Percentiles rank a stretch among this genome's conserved stretches.
Conservation (phyloP, 352 stramenopile species). For the Pythium guiyangense region DNA sequence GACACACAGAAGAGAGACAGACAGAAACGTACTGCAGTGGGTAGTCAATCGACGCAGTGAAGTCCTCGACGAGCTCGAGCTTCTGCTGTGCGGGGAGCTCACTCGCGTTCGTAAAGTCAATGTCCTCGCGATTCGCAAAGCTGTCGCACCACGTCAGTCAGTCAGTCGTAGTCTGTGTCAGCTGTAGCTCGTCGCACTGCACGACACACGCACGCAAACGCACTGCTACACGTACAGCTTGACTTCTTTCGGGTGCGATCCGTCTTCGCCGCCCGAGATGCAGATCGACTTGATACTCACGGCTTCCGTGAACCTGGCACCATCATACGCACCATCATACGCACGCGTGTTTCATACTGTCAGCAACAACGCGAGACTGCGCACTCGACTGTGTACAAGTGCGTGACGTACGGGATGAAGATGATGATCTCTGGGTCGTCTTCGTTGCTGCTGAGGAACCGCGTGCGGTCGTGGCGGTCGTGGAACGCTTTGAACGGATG, state of each 20-base stretch:
- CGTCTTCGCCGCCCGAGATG: constrained; percentile 74
- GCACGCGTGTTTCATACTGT: neutral
- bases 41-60: constrained; percentile 63
- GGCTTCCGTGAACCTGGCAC: constrained; percentile 81
- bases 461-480: constrained; percentile 59
- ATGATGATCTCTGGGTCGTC: constrained; percentile 84
- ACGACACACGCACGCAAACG: too few species aligned
- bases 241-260: constrained; percentile 72
- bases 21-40: constrained; percentile 55
- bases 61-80: constrained; percentile 73
- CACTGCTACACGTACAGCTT: constrained; percentile 49
- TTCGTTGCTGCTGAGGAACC: constrained; percentile 71
- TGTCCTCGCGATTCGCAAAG: constrained; percentile 81
- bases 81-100: constrained; percentile 73
- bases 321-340: neutral
- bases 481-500: constrained; percentile 84
- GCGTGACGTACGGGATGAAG: constrained; percentile 49
- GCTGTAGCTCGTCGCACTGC: too few species aligned
- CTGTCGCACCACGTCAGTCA: constrained; percentile 11
- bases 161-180: too few species aligned
- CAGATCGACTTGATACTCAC: constrained; percentile 88
- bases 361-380: too few species aligned
- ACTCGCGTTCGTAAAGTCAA: constrained; percentile 81
- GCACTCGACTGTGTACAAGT: too few species aligned
- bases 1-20: neutral